Evolutionary conservation across 257 asterid genomes (phyloP).

Genomic region (Mitragyna speciosa): DNA sequence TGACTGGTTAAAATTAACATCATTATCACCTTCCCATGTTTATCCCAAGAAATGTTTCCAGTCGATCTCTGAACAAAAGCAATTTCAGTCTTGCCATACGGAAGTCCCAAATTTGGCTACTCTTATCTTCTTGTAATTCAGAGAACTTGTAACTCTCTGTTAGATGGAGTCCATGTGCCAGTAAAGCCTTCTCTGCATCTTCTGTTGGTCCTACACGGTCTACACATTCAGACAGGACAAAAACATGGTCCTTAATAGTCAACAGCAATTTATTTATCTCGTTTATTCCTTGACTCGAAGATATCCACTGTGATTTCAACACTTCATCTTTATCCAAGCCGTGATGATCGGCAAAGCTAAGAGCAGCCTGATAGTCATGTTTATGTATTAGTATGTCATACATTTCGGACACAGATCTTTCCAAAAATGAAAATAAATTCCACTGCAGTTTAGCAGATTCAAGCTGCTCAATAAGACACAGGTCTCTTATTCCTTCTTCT

Average conservation of each 20-base stretch:
- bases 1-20: neutral
- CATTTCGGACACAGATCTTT: slow-evolving; percentile 70
- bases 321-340: slow-evolving; percentile 85
- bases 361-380: slow-evolving; percentile 72
- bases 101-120: slow-evolving; percentile 63
- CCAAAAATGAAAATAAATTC: slow-evolving; percentile 66
- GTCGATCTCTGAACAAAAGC: slow-evolving; percentile 73
- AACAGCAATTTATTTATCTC: slow-evolving; percentile 67
- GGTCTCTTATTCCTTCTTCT: slow-evolving; percentile 27
- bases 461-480: slow-evolving; percentile 38
- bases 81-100: slow-evolving; percentile 79
- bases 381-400: slow-evolving; percentile 61
- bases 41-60: slow-evolving; percentile 94
- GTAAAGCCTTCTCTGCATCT: slow-evolving; percentile 69
- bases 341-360: slow-evolving; percentile 73
- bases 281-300: slow-evolving; percentile 70
- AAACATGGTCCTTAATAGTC: slow-evolving; percentile 63
- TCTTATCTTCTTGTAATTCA: slow-evolving; percentile 48
- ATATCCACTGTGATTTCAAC: slow-evolving; percentile 83
- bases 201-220: slow-evolving; percentile 77
- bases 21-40: slow-evolving; percentile 91
- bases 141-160: slow-evolving; percentile 67
- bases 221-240: slow-evolving; percentile 72
- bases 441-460: slow-evolving; percentile 57
- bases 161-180: slow-evolving; percentile 68